Conservation (phyloP, 164 flowering plant species). For the Buxus sempervirens region DNA sequence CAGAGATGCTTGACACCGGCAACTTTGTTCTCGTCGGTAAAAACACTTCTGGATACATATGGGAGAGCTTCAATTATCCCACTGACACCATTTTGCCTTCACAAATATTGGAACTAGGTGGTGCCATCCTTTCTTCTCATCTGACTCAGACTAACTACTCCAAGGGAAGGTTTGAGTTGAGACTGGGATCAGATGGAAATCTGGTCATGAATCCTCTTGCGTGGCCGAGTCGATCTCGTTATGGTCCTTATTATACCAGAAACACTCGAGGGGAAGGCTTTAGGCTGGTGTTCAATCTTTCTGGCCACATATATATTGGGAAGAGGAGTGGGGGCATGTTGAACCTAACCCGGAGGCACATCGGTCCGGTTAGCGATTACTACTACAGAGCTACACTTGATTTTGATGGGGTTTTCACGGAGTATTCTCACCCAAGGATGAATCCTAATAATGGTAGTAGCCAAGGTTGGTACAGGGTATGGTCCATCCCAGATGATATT, state of each 20-base stretch:
- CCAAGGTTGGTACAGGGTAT: conserved; percentile 17
- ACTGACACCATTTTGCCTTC: conserved; percentile 49
- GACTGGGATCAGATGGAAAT: conserved; percentile 27
- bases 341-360: not conserved
- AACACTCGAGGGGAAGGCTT: conserved; percentile 12
- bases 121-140: conserved; percentile 18
- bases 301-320: conserved; percentile 28
- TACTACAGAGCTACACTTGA: conserved; percentile 42
- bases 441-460: not conserved
- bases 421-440: conserved; percentile 26
- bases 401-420: conserved; percentile 44
- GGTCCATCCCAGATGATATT: conserved; percentile 24
- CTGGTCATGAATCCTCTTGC: conserved; percentile 26
- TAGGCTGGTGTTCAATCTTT: conserved; percentile 30
- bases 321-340: conserved; percentile 13
- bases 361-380: conserved; percentile 6
- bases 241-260: conserved; percentile 16
- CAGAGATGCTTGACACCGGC: conserved; percentile 44
- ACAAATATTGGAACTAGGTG: conserved; percentile 15
- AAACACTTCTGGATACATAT: conserved; percentile 7
- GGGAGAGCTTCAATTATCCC: conserved; percentile 32
- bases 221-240: conserved; percentile 2
- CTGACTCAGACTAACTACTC: conserved; percentile 27
- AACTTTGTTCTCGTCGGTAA: conserved; percentile 30
- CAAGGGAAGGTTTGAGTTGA: conserved; percentile 32